phyloP scores from a whole-genome alignment of 2,329 filamentous ascomycete species.

The Beauveria scarabaeidicola region DNA sequence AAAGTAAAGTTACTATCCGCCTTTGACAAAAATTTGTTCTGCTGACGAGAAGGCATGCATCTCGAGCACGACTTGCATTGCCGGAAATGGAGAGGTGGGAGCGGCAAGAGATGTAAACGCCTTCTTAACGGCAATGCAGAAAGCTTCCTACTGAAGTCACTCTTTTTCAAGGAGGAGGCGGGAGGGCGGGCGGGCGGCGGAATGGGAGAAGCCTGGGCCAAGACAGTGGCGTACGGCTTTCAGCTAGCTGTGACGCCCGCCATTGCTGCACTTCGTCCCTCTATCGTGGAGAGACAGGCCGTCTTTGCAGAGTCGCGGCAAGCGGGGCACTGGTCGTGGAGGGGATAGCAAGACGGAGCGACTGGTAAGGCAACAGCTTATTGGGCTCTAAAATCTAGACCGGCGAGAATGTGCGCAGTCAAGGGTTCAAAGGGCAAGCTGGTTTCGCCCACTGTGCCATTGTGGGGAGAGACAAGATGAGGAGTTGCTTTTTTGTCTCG shows the following conservation, averaged over 20 bases:
- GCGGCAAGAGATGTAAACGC: neutral
- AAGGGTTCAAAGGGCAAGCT: neutral
- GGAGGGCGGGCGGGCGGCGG: neutral
- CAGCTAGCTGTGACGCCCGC: neutral
- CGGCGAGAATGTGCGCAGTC: neutral
- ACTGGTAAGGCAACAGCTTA: neutral
- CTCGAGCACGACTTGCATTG: neutral
- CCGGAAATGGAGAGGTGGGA: neutral
- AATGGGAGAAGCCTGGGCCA: neutral
- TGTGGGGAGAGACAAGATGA: slow-evolving; percentile 1
- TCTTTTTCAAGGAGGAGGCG: neutral
- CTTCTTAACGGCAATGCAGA: neutral
- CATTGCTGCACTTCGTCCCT: neutral
- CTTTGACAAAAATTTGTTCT: neutral
- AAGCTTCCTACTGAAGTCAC: neutral
- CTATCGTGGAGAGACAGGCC: neutral
- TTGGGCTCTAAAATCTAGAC: neutral
- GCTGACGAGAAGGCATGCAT: neutral
- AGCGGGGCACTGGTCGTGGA: neutral
- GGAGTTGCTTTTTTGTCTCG: neutral
- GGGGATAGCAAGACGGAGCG: neutral
- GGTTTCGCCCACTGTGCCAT: neutral
- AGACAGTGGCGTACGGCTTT: neutral
- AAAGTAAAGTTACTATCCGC: neutral
- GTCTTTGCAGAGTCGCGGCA: neutral